These are phyloP conservation scores for Leccinum barrowsii DNA, from an alignment of 768 basidiomycete genomes.

Conservation along the genomic window DNA sequence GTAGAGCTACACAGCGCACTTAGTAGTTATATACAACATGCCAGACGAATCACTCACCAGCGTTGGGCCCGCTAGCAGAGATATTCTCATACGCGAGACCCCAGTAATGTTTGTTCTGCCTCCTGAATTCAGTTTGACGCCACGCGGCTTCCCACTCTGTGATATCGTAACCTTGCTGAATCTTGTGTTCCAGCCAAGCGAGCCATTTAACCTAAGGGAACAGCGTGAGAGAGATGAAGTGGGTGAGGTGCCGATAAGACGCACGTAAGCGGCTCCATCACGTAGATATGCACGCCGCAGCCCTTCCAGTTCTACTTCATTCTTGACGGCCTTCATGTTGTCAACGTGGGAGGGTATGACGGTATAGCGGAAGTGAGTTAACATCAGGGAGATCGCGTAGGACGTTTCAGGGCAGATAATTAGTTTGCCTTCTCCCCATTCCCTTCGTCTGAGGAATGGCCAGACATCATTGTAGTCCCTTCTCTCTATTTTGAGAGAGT, in stretches of 20 bases:
- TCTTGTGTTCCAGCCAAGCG: slow-evolving; percentile 85
- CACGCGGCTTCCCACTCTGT: slow-evolving; percentile 92
- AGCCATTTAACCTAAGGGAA: slow-evolving; percentile 65
- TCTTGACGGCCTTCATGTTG: slow-evolving; percentile 84
- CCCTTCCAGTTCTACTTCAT: slow-evolving; percentile 79
- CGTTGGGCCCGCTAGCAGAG: slow-evolving; percentile 86
- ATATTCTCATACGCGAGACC: slow-evolving; percentile 89
- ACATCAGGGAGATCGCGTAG: slow-evolving; percentile 81
- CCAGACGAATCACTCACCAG: slow-evolving; percentile 40
- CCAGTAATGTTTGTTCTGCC: slow-evolving; percentile 69
- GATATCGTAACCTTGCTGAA: slow-evolving; percentile 73
- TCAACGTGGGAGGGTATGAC: slow-evolving; percentile 69
- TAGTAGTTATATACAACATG: neutral
- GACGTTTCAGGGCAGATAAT: slow-evolving; percentile 72
- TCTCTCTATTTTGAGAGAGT: slow-evolving; percentile 52
- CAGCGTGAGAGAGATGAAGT: slow-evolving; percentile 10
- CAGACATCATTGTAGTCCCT: slow-evolving; percentile 76
- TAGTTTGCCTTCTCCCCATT: slow-evolving; percentile 80
- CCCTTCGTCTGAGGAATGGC: slow-evolving; percentile 68
- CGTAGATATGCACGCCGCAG: slow-evolving; percentile 80
- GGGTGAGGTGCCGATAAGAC: slow-evolving; percentile 31
- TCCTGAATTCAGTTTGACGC: slow-evolving; percentile 73
- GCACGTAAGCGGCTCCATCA: slow-evolving; percentile 81
- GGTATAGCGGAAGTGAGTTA: slow-evolving; percentile 80
- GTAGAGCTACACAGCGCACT: slow-evolving; percentile 53